Base-by-base conservation (phyloP, 768 basidiomycete species). In the Kwoniella heveanensis region DNA sequence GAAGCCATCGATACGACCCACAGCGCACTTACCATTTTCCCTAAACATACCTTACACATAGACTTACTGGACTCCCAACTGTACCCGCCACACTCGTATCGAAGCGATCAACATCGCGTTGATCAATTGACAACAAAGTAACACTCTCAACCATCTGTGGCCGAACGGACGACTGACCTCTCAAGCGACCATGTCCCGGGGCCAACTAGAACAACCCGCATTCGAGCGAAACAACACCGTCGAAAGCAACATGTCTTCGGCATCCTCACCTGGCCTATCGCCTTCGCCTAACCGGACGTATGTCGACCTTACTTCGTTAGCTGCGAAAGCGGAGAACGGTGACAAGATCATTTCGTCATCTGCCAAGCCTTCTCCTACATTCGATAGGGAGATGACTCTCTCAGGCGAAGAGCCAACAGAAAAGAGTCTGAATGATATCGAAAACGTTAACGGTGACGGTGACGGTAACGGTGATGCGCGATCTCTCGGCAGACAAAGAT, bases 211-310 rank as follows among this genome's bases (percentile, higher is more conserved):
- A 17, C 39, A 5, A 6, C 13, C 32, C 5, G 13, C 56, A 27
- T 60, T 60, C 32, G 58, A 60, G 19, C 48, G 48, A 17, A 52
- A 51, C 21, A 37, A 60, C 22, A 60, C 59, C 1, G 21, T 53
- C 5, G 50, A 60, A 7, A 60, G 48, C 17, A 29, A 26, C 51
- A 52, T 49, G 9, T 53, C 59, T 7, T 51, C 49, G 13, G 21
- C 49, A 15, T 10, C 39, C 2, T 49, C 57, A 49, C 59, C 59
- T 7, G 15, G 25, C n/a, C 59, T 6, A 21, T 37, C 51, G 7
- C 59, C 59, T 12, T 60, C 59, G 17, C 59, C 59, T 1, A 53
- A 60, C 26, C 48, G 59, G 25, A 60, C 59, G 8, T 48, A 51
- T 9, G 59, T 60, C 0, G 59, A 60, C 21, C 19, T 60, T 9